Percentiles rank a stretch among this genome's conserved stretches.
Evolutionary conservation across 352 stramenopile species (phyloP).

Genomic region (Elongisporangium undulatum): DNA sequence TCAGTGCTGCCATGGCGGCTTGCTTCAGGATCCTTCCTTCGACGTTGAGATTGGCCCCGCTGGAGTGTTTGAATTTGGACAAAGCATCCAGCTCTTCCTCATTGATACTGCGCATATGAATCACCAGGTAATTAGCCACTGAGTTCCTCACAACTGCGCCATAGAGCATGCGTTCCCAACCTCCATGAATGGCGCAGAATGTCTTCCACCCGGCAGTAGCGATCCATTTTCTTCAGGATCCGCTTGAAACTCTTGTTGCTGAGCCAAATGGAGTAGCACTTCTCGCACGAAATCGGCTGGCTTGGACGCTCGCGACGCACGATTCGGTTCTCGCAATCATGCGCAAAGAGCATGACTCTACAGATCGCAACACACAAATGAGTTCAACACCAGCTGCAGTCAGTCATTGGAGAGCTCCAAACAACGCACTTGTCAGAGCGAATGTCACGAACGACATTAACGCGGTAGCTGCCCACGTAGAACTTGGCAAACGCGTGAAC

Average conservation of each 20-base stretch:
- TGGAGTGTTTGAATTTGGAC: conserved; percentile 64
- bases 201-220: conserved; percentile 52
- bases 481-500: conserved; percentile 66
- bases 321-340: conserved; percentile 57
- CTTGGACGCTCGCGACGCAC: conserved; percentile 38
- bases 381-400: background rate
- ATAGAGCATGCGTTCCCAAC: conserved; percentile 13
- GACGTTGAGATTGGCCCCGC: conserved; percentile 47
- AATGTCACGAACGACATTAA: conserved; percentile 62
- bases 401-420: conserved; percentile 2
- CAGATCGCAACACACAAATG: conserved; percentile 4
- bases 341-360: conserved; percentile 65
- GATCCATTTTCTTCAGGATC: conserved; percentile 67
- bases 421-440: conserved; percentile 50
- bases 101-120: background rate
- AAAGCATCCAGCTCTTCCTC: conserved; percentile 35
- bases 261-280: conserved; percentile 51
- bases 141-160: background rate
- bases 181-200: conserved; percentile 59
- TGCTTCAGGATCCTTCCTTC: conserved; percentile 59
- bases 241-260: conserved; percentile 66
- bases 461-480: conserved; percentile 52
- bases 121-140: background rate
- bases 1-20: conserved; percentile 41
- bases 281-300: conserved; percentile 46